Conservation (phyloP, 129 eudicot species). For the Tagetes patula region DNA sequence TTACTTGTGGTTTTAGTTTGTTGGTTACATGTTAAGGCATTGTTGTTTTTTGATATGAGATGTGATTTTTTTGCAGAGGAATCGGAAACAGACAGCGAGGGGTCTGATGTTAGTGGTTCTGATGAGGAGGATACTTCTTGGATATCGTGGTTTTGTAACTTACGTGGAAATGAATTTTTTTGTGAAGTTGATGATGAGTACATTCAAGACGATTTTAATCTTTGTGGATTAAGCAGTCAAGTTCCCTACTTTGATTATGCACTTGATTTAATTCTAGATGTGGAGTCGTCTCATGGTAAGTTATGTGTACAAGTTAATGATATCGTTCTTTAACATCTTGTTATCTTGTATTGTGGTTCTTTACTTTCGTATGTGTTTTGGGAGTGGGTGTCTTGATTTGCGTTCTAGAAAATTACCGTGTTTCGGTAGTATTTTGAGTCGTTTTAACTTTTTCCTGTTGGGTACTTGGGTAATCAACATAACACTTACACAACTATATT, state of each 20-base stretch:
- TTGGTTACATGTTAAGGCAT: not conserved
- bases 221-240: slow-evolving; percentile 85
- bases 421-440: not conserved
- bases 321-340: slow-evolving; percentile 15
- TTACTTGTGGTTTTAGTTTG: not conserved
- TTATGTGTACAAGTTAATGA: slow-evolving; percentile 1
- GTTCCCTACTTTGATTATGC: slow-evolving; percentile 87
- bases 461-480: not conserved
- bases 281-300: slow-evolving; percentile 86
- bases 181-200: slow-evolving; percentile 90
- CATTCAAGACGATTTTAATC: slow-evolving; percentile 83
- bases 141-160: slow-evolving; percentile 92
- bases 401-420: not conserved
- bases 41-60: not conserved
- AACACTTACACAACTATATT: too few species aligned
- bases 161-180: slow-evolving; percentile 84
- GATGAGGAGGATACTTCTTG: slow-evolving; percentile 88
- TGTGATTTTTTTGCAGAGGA: slow-evolving; percentile 49
- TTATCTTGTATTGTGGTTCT: not conserved
- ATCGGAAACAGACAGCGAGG: slow-evolving; percentile 89
- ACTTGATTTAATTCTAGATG: slow-evolving; percentile 77
- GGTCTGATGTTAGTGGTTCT: slow-evolving; percentile 86
- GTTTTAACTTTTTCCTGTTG: not conserved
- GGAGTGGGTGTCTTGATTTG: not conserved
- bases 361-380: not conserved